Conservation (phyloP, 108 stramenopile species). For the Cyclotella cryptica region DNA sequence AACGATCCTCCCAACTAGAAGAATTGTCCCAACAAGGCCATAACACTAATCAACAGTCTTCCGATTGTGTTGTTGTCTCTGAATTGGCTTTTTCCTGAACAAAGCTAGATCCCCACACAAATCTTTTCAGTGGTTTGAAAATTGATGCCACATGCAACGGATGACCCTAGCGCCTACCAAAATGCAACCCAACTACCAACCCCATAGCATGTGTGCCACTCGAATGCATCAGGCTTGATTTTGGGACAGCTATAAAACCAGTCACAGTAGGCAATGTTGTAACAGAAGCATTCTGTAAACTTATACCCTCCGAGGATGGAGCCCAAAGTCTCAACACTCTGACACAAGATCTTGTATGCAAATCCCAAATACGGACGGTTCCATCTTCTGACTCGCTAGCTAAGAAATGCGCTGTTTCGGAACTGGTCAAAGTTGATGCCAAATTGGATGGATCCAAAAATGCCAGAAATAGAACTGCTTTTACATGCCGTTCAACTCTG, state of each 20-base stretch:
- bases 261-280: constrained; percentile 61
- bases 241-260: constrained; percentile 59
- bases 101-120: constrained; percentile 43
- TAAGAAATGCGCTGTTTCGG: constrained; percentile 29
- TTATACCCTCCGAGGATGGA: constrained; percentile 29
- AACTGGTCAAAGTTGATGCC: constrained; percentile 4
- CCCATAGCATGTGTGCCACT: too few species aligned
- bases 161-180: constrained; percentile 5
- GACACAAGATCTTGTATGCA: constrained; percentile 71
- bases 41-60: constrained; percentile 27
- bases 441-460: constrained; percentile 56
- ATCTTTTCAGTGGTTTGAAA: constrained; percentile 46
- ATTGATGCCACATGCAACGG: constrained; percentile 8
- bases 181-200: constrained; percentile 13
- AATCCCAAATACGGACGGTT: constrained; percentile 83
- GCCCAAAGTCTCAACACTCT: constrained; percentile 77
- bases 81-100: constrained; percentile 6
- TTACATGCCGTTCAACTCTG: constrained; percentile 78
- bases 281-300: constrained; percentile 9
- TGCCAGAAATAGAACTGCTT: constrained; percentile 67
- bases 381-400: constrained; percentile 80
- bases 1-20: constrained; percentile 1
- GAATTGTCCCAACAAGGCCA: constrained; percentile 42
- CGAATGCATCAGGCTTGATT: constrained; percentile 27
- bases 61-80: background rate